Evolutionary conservation across 495 filamentous ascomycete genomes (phyloP), one percentile per base, ranked within the genome.

Genomic region (Podospora bellae-mahoneyi): DNA sequence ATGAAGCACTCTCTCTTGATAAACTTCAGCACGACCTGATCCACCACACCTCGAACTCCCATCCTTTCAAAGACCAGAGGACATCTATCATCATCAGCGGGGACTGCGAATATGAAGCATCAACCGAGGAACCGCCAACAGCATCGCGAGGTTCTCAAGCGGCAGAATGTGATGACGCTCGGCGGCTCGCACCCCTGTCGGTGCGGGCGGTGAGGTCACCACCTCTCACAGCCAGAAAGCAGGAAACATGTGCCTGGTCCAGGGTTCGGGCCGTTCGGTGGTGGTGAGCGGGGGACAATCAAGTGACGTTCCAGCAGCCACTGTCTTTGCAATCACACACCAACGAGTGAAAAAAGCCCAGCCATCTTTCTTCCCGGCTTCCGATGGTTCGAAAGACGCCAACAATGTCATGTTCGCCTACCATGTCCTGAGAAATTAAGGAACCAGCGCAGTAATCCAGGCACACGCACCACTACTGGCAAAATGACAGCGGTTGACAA

Each of bases 401-500:
- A 18, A 10, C 39, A 48, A 10, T 16, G 39, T 13, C 39, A 48
- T 48, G 39, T 48, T 48, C 39, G 0, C 39, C 39, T 48, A 10
- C 39, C 13, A 69, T 66, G 66, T 28, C 60, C 62, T 60, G 64
- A 66, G 34, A n/a, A n/a, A 26, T 26, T 56, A 64, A 23, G 27
- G 34, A 28, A 30, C 13, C 56, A 30, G 48, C 13, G 57, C 60
- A 53, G 39, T 48, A 48, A 48, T 48, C 39, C 39, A 48, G 39
- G 39, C 13, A 48, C 39, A 48, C 6, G 39, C 13, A 48, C 39
- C 39, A 48, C 15, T 48, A 48, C 39, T 48, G 13, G 60, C 70
- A 76, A 65, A 55, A 82, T 82, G 80, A 74, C 75, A 71, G 39
- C 9, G 39, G 39, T 48, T 48, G 39, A 18, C 39, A 48, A 48